Percentiles rank a stretch among this genome's conserved stretches.
phyloP scores from a whole-genome alignment of 1,284 basidiomycete species.

The Trametes sp. region DNA sequence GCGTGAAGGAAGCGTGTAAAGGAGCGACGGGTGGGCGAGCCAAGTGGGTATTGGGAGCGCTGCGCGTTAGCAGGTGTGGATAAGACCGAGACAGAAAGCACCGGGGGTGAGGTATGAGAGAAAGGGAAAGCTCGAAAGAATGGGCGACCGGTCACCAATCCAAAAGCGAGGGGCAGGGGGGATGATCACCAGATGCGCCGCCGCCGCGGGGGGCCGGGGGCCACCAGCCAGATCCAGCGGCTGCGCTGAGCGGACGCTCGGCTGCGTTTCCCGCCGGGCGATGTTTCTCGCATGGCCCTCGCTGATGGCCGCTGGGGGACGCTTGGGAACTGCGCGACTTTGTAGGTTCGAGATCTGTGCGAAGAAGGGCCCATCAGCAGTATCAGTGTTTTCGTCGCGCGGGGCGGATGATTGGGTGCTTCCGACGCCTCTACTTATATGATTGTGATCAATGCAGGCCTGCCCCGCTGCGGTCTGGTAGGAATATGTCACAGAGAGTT shows the following conservation, averaged over 20 bases:
- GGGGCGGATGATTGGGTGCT: neutral
- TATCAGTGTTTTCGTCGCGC: neutral
- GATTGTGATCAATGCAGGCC: neutral
- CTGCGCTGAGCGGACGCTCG: too few species aligned
- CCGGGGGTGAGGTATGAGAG: constrained; percentile 2
- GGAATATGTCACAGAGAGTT: too few species aligned
- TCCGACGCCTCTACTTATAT: neutral
- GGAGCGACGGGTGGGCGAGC: constrained; percentile 14
- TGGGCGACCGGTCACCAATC: constrained; percentile 10
- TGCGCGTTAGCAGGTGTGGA: neutral
- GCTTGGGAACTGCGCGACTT: neutral
- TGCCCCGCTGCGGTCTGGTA: neutral
- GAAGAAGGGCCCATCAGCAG: neutral
- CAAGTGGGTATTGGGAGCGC: constrained; percentile 11
- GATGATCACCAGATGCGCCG: constrained; percentile 10
- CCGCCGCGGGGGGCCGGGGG: too few species aligned
- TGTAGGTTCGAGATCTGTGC: neutral
- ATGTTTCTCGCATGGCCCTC: constrained; percentile 7
- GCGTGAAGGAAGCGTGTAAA: constrained; percentile 13
- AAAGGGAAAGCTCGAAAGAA: constrained; percentile 14
- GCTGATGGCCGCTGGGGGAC: constrained; percentile 8
- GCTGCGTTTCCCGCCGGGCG: constrained; percentile 10
- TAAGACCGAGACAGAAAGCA: constrained; percentile 4
- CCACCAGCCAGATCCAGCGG: constrained; percentile 3
- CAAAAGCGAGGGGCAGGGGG: neutral